Conservation (phyloP, 108 stramenopile species). For the Skeletonema costatum region DNA sequence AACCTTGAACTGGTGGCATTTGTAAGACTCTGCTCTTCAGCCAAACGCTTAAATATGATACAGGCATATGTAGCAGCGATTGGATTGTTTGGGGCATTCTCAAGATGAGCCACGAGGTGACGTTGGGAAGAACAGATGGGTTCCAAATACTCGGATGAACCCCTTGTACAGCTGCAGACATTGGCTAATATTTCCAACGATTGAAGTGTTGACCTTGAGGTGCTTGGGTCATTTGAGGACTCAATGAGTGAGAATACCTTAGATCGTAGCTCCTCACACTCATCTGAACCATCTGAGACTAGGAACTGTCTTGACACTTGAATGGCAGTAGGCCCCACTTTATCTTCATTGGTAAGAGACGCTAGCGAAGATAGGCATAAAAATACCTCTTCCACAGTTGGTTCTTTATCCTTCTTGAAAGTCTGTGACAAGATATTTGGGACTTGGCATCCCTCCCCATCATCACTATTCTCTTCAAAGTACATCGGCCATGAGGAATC, state of each 20-base stretch:
- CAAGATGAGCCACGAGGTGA: constrained; percentile 8
- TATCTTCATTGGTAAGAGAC: constrained; percentile 12
- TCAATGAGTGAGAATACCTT: constrained; percentile 3
- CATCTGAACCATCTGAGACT: constrained; percentile 6
- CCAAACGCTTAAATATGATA: constrained; percentile 1
- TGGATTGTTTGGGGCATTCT: constrained; percentile 11
- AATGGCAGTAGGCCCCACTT: constrained; percentile 11
- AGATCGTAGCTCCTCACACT: constrained; percentile 6
- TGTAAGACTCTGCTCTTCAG: background rate
- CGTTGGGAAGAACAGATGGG: background rate
- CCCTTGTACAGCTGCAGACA: background rate
- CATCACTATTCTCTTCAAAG: background rate
- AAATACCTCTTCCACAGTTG: background rate
- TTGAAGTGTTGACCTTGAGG: constrained; percentile 10
- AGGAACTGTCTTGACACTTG: constrained; percentile 16
- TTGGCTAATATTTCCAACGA: constrained; percentile 26
- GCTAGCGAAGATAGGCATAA: constrained; percentile 11
- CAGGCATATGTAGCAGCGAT: constrained; percentile 17
- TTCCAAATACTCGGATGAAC: background rate
- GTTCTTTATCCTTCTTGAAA: constrained; percentile 7
- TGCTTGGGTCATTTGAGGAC: background rate
- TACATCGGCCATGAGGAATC: constrained; percentile 1
- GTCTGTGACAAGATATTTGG: constrained; percentile 1
- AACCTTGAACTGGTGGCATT: background rate
- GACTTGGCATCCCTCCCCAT: background rate